Base-by-base conservation (phyloP, 2,329 filamentous ascomycete species). In the Fusarium sp. region DNA sequence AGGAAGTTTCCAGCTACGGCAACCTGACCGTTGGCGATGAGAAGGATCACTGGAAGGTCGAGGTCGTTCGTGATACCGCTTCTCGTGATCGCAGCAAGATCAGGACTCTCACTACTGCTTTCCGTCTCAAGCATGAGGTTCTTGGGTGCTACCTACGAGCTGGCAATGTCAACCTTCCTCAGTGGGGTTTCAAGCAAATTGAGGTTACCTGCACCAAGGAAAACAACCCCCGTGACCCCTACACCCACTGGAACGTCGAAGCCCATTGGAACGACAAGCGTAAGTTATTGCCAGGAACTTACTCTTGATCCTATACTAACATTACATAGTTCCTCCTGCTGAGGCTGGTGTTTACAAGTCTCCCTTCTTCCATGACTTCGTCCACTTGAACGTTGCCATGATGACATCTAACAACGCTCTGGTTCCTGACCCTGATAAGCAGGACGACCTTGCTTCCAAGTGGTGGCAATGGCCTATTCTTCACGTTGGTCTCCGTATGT, bases 151-250 rank as follows among this genome's bases (percentile, higher is more conserved):
- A 99, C 77, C 88, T 99, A 49, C 91, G 94, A 68, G 96, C 96
- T 61, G 95, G 94, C 72, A 99, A 97, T 74, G 91, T 94, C 73
- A 99, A 98, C 80, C 85, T 99, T 67, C 96, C 96, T 50, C 96
- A 98, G 78, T 99, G 96, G 96, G 96, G 96, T 77, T 99, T 99
- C 86, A 97, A 98, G 83, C 96, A 99, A 82, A 98, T 99, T 69
- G 96, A 99, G 82, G 94, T 96, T 34, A 97, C 94, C 24, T 99
- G 96, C 80, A 89, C 91, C 70, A 97, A 97, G 84, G 88, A 91
- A 72, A 97, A 97, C 83, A 96, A 95, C 74, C 93, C 94, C 8
- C 88, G 90, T 53, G 96, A 99, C 78, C 88, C 94, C 39, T 98
- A 97, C 80, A 99, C 96, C 10, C 96, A 98, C 83, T 99, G 96